Conservation (phyloP, 1,284 basidiomycete species). For the Cerioporus squamosus region DNA sequence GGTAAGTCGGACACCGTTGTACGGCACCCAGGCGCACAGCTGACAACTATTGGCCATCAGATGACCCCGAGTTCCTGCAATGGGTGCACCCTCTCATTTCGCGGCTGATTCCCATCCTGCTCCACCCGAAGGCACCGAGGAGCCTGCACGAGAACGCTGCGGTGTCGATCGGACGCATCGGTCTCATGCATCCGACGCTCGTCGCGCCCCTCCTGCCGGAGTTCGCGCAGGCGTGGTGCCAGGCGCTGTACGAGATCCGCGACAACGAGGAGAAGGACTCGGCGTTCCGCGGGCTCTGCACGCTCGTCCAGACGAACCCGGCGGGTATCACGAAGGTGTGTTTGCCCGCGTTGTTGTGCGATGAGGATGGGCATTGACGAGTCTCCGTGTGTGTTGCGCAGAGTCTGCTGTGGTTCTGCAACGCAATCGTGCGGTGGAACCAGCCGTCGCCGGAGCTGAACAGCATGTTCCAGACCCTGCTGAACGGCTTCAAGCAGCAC, state of each 20-base stretch:
- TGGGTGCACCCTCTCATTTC: slow-evolving; percentile 89
- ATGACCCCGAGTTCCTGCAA: slow-evolving; percentile 84
- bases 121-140: slow-evolving; percentile 91
- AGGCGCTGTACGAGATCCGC: slow-evolving; percentile 96
- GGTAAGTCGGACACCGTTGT: slow-evolving; percentile 46
- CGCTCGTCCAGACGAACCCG: slow-evolving; percentile 93
- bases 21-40: slow-evolving; percentile 3
- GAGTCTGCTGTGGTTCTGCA: slow-evolving; percentile 95
- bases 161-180: slow-evolving; percentile 97
- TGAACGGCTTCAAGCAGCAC: slow-evolving; percentile 86
- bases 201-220: slow-evolving; percentile 91
- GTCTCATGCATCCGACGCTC: slow-evolving; percentile 86
- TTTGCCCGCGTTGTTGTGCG: background rate
- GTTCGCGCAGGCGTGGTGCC: slow-evolving; percentile 97
- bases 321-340: slow-evolving; percentile 84
- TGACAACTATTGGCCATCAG: slow-evolving; percentile 38
- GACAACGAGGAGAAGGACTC: slow-evolving; percentile 99
- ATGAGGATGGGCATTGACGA: slow-evolving; percentile 6
- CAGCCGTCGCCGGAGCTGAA: slow-evolving; percentile 88
- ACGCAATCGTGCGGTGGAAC: slow-evolving; percentile 95
- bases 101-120: slow-evolving; percentile 90
- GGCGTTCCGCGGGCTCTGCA: slow-evolving; percentile 98
- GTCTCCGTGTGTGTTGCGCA: slow-evolving; percentile 37
- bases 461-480: slow-evolving; percentile 86
- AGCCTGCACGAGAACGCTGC: slow-evolving; percentile 98